A percentile compares a stretch with the other conserved stretches of the same genome.
phyloP scores from a whole-genome alignment of 2,329 filamentous ascomycete genomes.

The Pseudovirgaria hyperparasitica region DNA sequence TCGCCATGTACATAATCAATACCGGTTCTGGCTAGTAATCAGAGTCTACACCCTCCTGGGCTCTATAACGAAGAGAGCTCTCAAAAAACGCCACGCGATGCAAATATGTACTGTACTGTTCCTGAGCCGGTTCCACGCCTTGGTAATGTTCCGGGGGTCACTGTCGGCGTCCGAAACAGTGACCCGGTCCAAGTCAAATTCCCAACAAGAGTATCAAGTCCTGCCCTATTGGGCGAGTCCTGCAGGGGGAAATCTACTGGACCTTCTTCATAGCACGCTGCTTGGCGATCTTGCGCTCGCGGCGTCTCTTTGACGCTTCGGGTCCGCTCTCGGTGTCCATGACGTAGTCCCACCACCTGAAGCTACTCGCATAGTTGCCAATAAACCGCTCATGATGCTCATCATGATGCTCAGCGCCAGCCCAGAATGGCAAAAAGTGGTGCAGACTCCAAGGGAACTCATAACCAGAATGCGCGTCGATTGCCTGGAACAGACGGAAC shows the following conservation, averaged over 20 bases:
- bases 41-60: no score
- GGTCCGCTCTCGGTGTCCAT: slow-evolving; percentile 88
- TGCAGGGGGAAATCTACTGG: slow-evolving; percentile 15
- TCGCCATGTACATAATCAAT: no score
- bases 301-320: slow-evolving; percentile 71
- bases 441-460: slow-evolving; percentile 97
- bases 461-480: slow-evolving; percentile 94
- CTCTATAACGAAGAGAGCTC: no score
- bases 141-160: no score
- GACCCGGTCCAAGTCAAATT: no score
- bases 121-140: no score
- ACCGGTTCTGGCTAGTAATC: no score
- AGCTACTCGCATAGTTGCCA: slow-evolving; percentile 94
- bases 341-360: slow-evolving; percentile 96
- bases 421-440: slow-evolving; percentile 96
- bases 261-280: slow-evolving; percentile 61
- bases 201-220: no score
- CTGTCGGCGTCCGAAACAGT: no score
- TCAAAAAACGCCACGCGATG: no score
- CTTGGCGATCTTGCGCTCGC: slow-evolving; percentile 60
- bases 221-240: no score
- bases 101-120: no score
- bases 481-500: slow-evolving; percentile 87
- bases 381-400: slow-evolving; percentile 97
- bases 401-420: slow-evolving; percentile 92